Conservation (phyloP, 345 rosid genomes). For the Eucalyptus sp. region DNA sequence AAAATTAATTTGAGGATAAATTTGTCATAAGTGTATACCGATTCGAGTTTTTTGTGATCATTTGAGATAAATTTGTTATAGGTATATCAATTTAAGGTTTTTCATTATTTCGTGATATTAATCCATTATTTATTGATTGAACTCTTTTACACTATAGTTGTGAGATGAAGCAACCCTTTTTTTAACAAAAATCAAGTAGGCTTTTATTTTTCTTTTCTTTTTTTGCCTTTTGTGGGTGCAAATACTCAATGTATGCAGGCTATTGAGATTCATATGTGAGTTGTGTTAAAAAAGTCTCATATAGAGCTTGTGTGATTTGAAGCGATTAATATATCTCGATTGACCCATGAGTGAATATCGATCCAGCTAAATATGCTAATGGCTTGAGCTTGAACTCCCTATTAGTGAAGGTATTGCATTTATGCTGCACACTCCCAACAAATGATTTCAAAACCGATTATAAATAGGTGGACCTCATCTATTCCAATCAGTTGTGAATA, state of each 20-base stretch:
- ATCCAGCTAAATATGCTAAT: no score
- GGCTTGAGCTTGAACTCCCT: background rate
- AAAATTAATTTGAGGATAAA: no score
- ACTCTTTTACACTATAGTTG: background rate
- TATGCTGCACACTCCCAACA: fast-evolving
- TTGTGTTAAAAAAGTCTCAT: no score
- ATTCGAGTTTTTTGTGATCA: no score
- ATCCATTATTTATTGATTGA: background rate
- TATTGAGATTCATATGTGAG: background rate
- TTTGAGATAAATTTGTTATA: no score
- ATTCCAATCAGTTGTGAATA: background rate
- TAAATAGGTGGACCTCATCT: background rate
- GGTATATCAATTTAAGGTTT: fast-evolving
- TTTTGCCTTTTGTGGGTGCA: background rate
- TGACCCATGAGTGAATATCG: background rate
- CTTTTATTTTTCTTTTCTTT: no score
- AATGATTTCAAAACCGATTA: background rate
- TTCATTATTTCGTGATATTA: no score
- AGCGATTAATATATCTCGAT: fast-evolving
- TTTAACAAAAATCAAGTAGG: background rate
- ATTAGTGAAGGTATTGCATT: background rate
- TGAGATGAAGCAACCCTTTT: background rate
- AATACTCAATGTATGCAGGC: no score
- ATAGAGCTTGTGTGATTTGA: background rate
- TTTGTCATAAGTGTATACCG: no score